A percentile compares a stretch with the other conserved stretches of the same genome.
These are phyloP conservation scores for Lyophyllum shimeji DNA, from an alignment of 768 basidiomycete species.

Conservation along the genomic window DNA sequence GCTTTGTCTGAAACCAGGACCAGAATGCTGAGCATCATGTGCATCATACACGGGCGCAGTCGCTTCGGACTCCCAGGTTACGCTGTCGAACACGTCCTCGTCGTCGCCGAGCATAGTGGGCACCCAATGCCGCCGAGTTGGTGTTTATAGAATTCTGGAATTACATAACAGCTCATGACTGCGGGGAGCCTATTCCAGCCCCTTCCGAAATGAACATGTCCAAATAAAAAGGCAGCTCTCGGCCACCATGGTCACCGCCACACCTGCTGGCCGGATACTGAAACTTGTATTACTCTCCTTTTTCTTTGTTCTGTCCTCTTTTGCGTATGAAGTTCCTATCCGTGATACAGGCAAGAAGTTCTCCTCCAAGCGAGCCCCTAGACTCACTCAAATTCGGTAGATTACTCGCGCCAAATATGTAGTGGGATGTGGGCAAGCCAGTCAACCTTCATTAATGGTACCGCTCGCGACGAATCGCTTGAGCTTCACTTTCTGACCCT, in stretches of 20 bases:
- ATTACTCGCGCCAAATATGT: slow-evolving; percentile 88
- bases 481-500: slow-evolving; percentile 4
- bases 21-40: slow-evolving; percentile 40
- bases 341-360: slow-evolving; percentile 54
- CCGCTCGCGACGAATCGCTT: neutral
- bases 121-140: slow-evolving; percentile 9
- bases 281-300: slow-evolving; percentile 26
- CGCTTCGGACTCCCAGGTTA: slow-evolving; percentile 84
- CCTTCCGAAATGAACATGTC: slow-evolving; percentile 33
- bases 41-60: slow-evolving; percentile 47
- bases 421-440: slow-evolving; percentile 91
- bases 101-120: slow-evolving; percentile 76
- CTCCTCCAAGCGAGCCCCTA: slow-evolving; percentile 3
- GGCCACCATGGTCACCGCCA: slow-evolving; percentile 21
- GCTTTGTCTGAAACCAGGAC: slow-evolving; percentile 83
- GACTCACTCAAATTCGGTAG: slow-evolving; percentile 27
- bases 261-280: slow-evolving; percentile 12
- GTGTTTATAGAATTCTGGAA: neutral
- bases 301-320: slow-evolving; percentile 32
- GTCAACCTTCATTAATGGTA: slow-evolving; percentile 84
- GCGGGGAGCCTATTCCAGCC: slow-evolving; percentile 11
- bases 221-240: slow-evolving; percentile 25
- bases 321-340: slow-evolving; percentile 65
- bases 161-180: slow-evolving; percentile 20
- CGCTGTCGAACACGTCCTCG: slow-evolving; percentile 89